These are phyloP conservation scores for Monosporascus sp. DNA, from an alignment of 2,329 filamentous ascomycete species.

Conservation along the genomic window DNA sequence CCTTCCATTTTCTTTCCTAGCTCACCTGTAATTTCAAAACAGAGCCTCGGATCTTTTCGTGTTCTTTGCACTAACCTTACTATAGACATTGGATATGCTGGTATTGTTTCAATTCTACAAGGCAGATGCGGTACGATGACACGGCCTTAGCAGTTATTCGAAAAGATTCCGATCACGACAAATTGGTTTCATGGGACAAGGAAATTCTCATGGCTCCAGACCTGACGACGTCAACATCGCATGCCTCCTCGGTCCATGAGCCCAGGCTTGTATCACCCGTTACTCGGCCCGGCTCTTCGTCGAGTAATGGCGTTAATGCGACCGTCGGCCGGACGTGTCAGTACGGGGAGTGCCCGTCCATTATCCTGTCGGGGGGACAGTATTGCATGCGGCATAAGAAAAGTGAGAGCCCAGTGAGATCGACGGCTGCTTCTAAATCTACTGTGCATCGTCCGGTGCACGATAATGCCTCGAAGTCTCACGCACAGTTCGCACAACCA, in stretches of 20 bases:
- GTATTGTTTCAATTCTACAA: constrained; percentile 7
- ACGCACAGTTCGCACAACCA: not conserved
- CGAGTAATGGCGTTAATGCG: constrained; percentile 12
- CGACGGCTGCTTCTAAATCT: not conserved
- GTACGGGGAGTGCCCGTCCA: constrained; percentile 14
- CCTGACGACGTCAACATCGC: constrained; percentile 5
- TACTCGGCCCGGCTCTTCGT: not conserved
- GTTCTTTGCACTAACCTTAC: not conserved
- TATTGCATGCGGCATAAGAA: constrained; percentile 13
- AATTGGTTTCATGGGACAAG: not conserved
- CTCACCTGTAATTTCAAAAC: too few species aligned
- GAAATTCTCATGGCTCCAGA: constrained; percentile 4
- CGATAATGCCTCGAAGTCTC: not conserved
- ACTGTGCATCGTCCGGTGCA: not conserved
- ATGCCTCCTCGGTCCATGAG: not conserved
- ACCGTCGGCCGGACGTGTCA: constrained; percentile 11
- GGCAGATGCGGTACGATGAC: constrained; percentile 18
- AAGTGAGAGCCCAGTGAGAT: not conserved
- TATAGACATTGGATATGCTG: constrained; percentile 5
- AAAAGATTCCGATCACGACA: not conserved
- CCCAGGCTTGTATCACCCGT: not conserved
- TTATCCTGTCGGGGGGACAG: constrained; percentile 5
- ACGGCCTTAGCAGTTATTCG: constrained; percentile 8
- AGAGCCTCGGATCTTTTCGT: too few species aligned
- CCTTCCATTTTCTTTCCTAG: too few species aligned